Evolutionary conservation across 768 basidiomycete genomes (phyloP), one percentile per base, ranked within the genome.

Genomic region (Boletus bicolor): DNA sequence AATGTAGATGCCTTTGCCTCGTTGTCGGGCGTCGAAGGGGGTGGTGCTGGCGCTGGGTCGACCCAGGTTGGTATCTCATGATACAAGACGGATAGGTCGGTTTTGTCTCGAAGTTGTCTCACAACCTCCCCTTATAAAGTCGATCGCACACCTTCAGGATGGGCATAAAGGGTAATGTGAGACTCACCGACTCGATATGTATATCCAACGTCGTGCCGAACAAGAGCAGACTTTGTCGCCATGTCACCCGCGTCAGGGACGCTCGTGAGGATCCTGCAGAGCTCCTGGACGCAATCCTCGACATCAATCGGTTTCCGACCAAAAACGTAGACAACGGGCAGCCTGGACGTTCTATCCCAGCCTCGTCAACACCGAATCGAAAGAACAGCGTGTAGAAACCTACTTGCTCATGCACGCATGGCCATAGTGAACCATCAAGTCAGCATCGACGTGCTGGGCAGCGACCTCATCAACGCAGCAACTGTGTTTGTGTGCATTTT

Each of bases 401-500:
- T 62, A 96, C 93, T 86, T 83, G 68, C 89, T 93, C 77, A 98
- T 82, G 70, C 97, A 99, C 0, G 96, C 94, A 75, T 97, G 91
- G 2, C 96, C 96, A 65, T 97, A 98, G 66, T 99, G 96, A 3
- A 99, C 86, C 58, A 97, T 79, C 8, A 86, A 83, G 66, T 98
- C 91, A 0, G 94, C 93, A 59, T 94, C 85, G 44, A 94, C 86
- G 66, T 99, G 97, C 64, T 93, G 87, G 4, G 96, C 94, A 6
- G 94, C 89, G 6, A 98, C 89, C 62, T 98, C 92, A 65, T 99
- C 97, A 3, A 96, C 93, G 68, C 97, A 98, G 65, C 97, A 99
- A 64, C 95, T 65, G 43, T n/a, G 46, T 51, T 37, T 7, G 36
- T 6, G 38, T 35, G 37, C 26, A 34, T 24, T 7, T 34, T 26